phyloP scores from a whole-genome alignment of 768 basidiomycete species.

The Suillus bovinus region DNA sequence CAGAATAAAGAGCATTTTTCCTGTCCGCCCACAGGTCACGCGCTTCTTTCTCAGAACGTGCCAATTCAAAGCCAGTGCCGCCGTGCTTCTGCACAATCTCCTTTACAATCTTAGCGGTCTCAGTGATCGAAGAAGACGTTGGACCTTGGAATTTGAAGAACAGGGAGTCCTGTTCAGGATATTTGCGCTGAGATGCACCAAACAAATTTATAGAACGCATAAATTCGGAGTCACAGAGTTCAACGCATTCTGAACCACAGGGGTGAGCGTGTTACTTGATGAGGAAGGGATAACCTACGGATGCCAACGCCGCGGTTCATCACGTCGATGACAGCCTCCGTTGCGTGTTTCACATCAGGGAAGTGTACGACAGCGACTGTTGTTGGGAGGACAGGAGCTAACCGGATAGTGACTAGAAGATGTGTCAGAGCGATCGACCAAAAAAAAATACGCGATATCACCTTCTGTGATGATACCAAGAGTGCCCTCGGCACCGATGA shows the following conservation, averaged over 20 bases:
- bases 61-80: constrained; percentile 66
- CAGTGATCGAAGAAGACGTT: constrained; percentile 54
- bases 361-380: constrained; percentile 84
- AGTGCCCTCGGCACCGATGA: constrained; percentile 82
- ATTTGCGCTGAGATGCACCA: constrained; percentile 54
- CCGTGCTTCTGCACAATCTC: constrained; percentile 63
- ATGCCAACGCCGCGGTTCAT: constrained; percentile 73
- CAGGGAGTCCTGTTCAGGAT: constrained; percentile 65
- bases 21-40: constrained; percentile 71
- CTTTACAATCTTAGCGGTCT: constrained; percentile 60
- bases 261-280: not conserved
- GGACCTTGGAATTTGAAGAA: constrained; percentile 90
- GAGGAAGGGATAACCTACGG: constrained; percentile 46
- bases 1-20: constrained; percentile 63
- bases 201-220: constrained; percentile 62
- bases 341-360: constrained; percentile 70
- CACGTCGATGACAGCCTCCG: constrained; percentile 72
- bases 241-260: constrained; percentile 66
- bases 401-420: constrained; percentile 68
- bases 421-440: not conserved
- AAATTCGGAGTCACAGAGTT: constrained; percentile 73
- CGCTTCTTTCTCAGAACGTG: constrained; percentile 64
- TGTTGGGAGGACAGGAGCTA: constrained; percentile 81
- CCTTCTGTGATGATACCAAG: constrained; percentile 91
- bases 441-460: constrained; percentile 17